Percentiles rank a stretch among this genome's conserved stretches.
Conservation (phyloP, 2,329 filamentous ascomycete species). For the Aspergillus jensenii region DNA sequence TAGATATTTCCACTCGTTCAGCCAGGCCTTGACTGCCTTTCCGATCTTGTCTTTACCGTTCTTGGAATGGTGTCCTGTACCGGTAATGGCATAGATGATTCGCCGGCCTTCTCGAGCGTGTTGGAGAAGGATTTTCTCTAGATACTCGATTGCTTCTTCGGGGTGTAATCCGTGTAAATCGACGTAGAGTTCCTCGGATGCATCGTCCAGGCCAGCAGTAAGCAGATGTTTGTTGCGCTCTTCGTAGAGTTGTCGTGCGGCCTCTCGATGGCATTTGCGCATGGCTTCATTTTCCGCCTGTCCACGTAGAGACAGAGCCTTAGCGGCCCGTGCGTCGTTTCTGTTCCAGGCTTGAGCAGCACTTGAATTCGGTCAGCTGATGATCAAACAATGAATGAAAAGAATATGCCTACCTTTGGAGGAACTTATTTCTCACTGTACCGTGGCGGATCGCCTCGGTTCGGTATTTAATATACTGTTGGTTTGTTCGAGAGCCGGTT, state of each 20-base stretch:
- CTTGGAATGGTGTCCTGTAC: constrained; percentile 95
- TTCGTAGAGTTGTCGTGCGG: constrained; percentile 87
- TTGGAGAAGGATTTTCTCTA: constrained; percentile 82
- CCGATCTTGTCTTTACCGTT: constrained; percentile 99
- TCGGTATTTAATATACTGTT: constrained; percentile 89
- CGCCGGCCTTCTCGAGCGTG: constrained; percentile 68
- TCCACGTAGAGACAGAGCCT: constrained; percentile 87
- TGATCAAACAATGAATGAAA: not conserved
- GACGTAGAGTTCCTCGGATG: constrained; percentile 76
- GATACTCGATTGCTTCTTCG: constrained; percentile 92
- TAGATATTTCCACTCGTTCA: constrained; percentile 94
- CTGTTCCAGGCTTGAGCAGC: constrained; percentile 98
- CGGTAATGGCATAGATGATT: constrained; percentile 92
- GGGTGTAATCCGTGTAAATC: constrained; percentile 98
- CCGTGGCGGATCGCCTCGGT: constrained; percentile 97
- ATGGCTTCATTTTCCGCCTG: constrained; percentile 97
- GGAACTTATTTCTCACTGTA: constrained; percentile 91
- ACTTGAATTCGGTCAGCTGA: constrained; percentile 47
- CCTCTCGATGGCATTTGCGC: constrained; percentile 94
- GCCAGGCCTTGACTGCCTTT: constrained; percentile 83
- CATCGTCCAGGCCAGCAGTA: constrained; percentile 42
- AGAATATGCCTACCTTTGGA: constrained; percentile 69
- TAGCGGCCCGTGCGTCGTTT: constrained; percentile 93
- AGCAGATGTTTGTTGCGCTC: constrained; percentile 75
- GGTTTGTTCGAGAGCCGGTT: constrained; percentile 86